Conservation (phyloP, 179 eudicot species). For the Vitellaria paradoxa region DNA sequence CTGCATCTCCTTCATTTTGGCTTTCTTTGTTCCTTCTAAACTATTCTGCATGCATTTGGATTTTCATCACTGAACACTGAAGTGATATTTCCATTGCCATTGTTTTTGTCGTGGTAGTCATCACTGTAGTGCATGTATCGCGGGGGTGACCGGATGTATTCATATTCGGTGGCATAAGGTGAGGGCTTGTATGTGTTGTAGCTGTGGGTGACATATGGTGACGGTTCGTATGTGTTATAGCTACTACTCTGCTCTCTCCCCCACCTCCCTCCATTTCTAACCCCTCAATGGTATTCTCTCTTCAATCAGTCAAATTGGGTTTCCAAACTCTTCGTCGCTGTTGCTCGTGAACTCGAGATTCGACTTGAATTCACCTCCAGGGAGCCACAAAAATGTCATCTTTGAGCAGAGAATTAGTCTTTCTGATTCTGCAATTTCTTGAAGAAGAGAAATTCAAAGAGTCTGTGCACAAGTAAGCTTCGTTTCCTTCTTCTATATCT, state of each 20-base stretch:
- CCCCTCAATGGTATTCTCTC: too few species aligned
- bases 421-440: constrained; percentile 69
- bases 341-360: constrained; percentile 6
- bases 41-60: constrained; percentile 90
- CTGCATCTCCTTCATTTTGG: constrained; percentile 12
- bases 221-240: constrained; percentile 13
- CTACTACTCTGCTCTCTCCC: too few species aligned
- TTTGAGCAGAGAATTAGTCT: constrained; percentile 77
- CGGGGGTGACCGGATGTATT: constrained; percentile 46
- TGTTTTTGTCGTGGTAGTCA: constrained; percentile 40
- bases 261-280: too few species aligned
- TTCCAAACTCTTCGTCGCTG: constrained; percentile 18
- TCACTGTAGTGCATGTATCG: constrained; percentile 32
- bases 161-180: constrained; percentile 51
- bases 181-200: constrained; percentile 60
- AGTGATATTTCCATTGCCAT: constrained; percentile 51
- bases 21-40: constrained; percentile 27
- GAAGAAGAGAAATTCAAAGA: constrained; percentile 34
- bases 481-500: background rate
- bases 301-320: background rate
- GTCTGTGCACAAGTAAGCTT: constrained; percentile 58
- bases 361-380: background rate
- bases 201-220: constrained; percentile 44
- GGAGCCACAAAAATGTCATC: constrained; percentile 50
- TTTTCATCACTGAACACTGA: constrained; percentile 89